These are phyloP conservation scores for Metschnikowia hibisci DNA, from an alignment of 805 yeast genomes.

Conservation along the genomic window DNA sequence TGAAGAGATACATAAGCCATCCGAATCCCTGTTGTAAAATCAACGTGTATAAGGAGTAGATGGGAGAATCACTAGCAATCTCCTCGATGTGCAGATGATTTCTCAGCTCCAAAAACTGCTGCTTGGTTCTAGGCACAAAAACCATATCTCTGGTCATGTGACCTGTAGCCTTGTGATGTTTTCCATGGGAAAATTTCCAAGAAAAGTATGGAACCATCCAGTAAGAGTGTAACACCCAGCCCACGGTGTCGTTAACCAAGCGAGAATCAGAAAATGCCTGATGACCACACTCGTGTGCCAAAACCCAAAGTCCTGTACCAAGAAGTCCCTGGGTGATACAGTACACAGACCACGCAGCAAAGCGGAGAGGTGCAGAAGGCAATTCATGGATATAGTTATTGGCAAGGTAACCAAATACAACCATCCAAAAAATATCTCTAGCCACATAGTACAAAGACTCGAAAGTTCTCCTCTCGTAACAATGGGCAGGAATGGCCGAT, in stretches of 20 bases:
- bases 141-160: conserved; percentile 81
- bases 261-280: conserved; percentile 76
- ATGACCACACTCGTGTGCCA: conserved; percentile 93
- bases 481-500: conserved; percentile 66
- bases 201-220: conserved; percentile 82
- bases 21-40: conserved; percentile 74
- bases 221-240: conserved; percentile 79
- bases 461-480: conserved; percentile 60
- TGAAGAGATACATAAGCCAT: conserved; percentile 61
- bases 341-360: conserved; percentile 56
- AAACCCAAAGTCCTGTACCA: conserved; percentile 77
- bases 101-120: conserved; percentile 43
- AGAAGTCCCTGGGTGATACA: conserved; percentile 57
- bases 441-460: conserved; percentile 61
- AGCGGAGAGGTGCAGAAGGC: conserved; percentile 36
- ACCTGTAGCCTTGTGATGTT: conserved; percentile 90
- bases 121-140: conserved; percentile 69
- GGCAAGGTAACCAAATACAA: conserved; percentile 50
- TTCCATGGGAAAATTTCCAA: conserved; percentile 80
- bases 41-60: conserved; percentile 53
- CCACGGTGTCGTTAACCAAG: conserved; percentile 70
- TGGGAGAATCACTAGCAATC: conserved; percentile 70
- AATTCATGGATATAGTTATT: conserved; percentile 48
- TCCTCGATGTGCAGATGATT: conserved; percentile 46
- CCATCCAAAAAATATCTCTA: conserved; percentile 55